Base-by-base conservation (phyloP, 208 protist genomes). In the Crithidia mellificae region DNA sequence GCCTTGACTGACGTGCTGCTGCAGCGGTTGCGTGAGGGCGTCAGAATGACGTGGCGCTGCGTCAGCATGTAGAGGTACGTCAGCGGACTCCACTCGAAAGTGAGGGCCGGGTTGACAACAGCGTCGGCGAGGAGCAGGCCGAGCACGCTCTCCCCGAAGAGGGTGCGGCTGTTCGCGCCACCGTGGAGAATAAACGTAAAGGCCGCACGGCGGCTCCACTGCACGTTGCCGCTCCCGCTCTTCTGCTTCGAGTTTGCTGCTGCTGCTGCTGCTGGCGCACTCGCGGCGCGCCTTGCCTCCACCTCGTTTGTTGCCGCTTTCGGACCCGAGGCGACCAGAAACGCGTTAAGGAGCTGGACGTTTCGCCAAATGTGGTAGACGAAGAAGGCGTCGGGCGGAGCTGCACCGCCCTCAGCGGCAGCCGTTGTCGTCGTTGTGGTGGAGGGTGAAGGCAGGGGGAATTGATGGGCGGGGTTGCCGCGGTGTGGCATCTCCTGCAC, bases 51-150 rank as follows among this genome's bases (percentile, higher is more conserved):
- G 51, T 96, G 94, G 14, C 98, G 90, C 81, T 99, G 98, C 6
- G 80, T 84, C 6, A 99, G 77, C 79, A 99, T 99, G 83, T 98
- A 99, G 15, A 99, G 74, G 79, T 99, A 99, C 67, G 98, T 87
- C 20, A 99, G 74, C 15, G 94, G 90, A 14, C 97, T 91, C 74
- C 83, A 88, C 24, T 97, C 82, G 71, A 95, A 84, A 1, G 98
- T 75, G 20, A 90, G 72, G 22, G 97, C 81, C 34, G 98, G 98
- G 74, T 99, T 98, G 38, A 95, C 96, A 39, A 99, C 98, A 24
- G 88, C 75, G 51, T 99, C 82, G 8, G 97, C 81, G 15, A 98
- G 59, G 46, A 99, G 78, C 29, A 98, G 96, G 2, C 94, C 86
- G 15, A 97, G 81, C 3, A 91, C 87, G 61, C 98, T 84, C 63